Percentiles rank a stretch among this genome's conserved stretches.
Conservation (phyloP, 2,329 filamentous ascomycete genomes). For the Diaporthe citri region DNA sequence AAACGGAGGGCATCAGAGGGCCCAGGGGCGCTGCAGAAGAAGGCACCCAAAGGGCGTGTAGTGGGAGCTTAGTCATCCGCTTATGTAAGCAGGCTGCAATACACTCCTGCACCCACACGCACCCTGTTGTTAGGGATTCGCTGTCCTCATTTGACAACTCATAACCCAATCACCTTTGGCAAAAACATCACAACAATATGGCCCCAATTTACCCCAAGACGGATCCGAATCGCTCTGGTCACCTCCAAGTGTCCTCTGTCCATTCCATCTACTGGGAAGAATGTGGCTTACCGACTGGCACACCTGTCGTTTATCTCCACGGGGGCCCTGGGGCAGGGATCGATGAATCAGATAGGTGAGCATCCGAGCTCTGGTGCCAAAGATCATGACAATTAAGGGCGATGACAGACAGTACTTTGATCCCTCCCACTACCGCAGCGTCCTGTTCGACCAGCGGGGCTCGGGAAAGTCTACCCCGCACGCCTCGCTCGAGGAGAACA, state of each 20-base stretch:
- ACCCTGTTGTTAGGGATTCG: no score
- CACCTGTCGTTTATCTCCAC: slow-evolving; percentile 56
- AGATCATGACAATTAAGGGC: slow-evolving; percentile 45
- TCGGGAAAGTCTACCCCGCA: slow-evolving; percentile 53
- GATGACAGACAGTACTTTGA: slow-evolving; percentile 53
- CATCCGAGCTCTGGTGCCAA: not conserved
- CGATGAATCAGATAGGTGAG: slow-evolving; percentile 14
- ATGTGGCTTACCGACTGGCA: slow-evolving; percentile 40
- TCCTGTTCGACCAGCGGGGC: slow-evolving; percentile 57
- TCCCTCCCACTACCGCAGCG: slow-evolving; percentile 49
- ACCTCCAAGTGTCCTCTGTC: slow-evolving; percentile 46
- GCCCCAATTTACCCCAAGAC: slow-evolving; percentile 46
- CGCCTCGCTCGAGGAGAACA: slow-evolving; percentile 53
- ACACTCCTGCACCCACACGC: no score
- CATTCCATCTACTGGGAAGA: slow-evolving; percentile 49
- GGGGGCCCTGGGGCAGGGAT: slow-evolving; percentile 56
- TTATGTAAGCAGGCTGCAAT: no score
- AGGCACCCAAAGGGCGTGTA: no score
- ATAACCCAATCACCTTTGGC: not conserved
- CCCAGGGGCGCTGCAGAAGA: no score
- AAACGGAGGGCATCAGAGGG: no score
- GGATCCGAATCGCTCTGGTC: slow-evolving; percentile 43
- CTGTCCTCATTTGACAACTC: no score
- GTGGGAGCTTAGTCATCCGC: no score
- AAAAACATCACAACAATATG: slow-evolving; percentile 41